Evolutionary conservation across 495 filamentous ascomycete species (phyloP).

Genomic region (Trichoderma gamsii): DNA sequence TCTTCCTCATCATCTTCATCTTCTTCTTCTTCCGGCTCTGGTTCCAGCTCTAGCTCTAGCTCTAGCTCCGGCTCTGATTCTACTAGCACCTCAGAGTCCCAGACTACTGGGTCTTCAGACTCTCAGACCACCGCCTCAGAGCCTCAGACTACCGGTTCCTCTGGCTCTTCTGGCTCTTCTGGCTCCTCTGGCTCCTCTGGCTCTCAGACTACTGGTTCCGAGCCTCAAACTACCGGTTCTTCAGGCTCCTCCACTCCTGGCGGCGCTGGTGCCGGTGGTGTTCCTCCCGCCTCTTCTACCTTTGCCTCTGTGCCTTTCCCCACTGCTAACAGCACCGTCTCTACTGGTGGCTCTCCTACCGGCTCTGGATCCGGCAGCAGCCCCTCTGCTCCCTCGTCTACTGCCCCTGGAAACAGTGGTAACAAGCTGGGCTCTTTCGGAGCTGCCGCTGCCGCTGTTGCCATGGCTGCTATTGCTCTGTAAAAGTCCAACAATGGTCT

Average conservation of each 20-base stretch:
- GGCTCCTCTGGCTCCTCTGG: background rate
- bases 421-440: conserved; percentile 14
- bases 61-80: background rate
- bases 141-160: background rate
- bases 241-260: background rate
- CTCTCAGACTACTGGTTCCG: background rate
- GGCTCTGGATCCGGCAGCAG: background rate
- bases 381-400: background rate
- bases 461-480: conserved; percentile 10
- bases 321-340: background rate
- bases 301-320: background rate
- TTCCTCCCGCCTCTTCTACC: background rate
- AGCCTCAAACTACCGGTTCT: background rate
- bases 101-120: background rate
- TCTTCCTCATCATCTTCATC: no score
- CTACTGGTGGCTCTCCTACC: background rate
- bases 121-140: background rate
- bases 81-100: background rate
- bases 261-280: no score
- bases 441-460: conserved; percentile 11
- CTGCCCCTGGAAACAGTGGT: background rate
- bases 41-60: background rate
- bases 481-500: background rate
- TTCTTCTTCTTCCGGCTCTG: background rate
- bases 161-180: background rate